Percentiles rank a stretch among this genome's conserved stretches.
phyloP scores from a whole-genome alignment of 1,284 basidiomycete genomes.

The Pterulicium gracile region DNA sequence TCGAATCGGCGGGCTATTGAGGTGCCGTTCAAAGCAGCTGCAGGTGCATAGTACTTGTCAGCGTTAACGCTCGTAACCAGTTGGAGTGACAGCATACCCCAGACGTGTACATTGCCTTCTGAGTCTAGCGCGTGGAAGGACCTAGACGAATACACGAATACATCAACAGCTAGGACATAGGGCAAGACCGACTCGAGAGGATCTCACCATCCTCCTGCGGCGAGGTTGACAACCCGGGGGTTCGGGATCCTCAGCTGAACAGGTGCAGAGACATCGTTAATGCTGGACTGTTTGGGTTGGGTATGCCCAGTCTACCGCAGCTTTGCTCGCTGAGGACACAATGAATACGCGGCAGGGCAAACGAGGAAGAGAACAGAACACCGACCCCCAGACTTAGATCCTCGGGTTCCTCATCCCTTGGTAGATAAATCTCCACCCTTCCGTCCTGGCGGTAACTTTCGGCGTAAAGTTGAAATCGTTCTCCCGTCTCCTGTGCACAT shows the following conservation, averaged over 20 bases:
- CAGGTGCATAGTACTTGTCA: too few relatives aligned
- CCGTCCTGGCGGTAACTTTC: constrained; percentile 54
- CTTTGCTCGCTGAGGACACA: constrained; percentile 34
- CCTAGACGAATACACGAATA: constrained; percentile 34
- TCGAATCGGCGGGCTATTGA: constrained; percentile 30
- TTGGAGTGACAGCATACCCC: too few relatives aligned
- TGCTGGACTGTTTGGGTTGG: constrained; percentile 22
- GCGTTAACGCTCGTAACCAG: constrained; percentile 21
- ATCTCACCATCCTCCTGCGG: constrained; percentile 71
- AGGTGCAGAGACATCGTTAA: constrained; percentile 34
- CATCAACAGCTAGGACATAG: constrained; percentile 3
- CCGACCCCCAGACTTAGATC: constrained; percentile 78
- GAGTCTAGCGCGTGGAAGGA: constrained; percentile 75
- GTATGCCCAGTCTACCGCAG: constrained; percentile 50
- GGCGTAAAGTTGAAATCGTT: constrained; percentile 74
- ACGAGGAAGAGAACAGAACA: constrained; percentile 4
- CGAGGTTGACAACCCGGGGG: constrained; percentile 59
- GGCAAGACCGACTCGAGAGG: neutral
- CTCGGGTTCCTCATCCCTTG: constrained; percentile 50
- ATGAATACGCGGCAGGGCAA: constrained; percentile 1
- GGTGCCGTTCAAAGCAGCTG: constrained; percentile 54
- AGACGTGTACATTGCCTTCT: constrained; percentile 65
- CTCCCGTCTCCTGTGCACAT: constrained; percentile 34
- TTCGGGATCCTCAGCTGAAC: constrained; percentile 50
- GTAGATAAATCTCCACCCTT: constrained; percentile 76